A percentile compares a stretch with the other conserved stretches of the same genome.
These are phyloP conservation scores for Chrysophaeum taylorii DNA, from an alignment of 352 stramenopile species.

Conservation along the genomic window DNA sequence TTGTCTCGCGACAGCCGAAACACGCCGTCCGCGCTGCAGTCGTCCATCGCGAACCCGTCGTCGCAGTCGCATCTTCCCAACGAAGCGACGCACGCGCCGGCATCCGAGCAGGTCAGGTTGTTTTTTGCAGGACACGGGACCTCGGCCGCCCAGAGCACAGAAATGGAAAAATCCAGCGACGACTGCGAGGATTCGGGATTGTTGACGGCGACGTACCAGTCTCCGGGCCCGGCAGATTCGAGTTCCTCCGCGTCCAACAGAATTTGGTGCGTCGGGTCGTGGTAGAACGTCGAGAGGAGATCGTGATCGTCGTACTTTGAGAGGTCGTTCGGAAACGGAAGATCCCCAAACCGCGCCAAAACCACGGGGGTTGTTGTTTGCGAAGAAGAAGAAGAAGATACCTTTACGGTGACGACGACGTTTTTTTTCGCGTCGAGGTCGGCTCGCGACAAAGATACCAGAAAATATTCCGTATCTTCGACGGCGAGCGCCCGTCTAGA, in stretches of 20 bases:
- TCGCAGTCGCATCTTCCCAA: slow-evolving; percentile 9
- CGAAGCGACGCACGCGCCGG: neutral
- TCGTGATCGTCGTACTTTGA: neutral
- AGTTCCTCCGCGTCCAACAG: slow-evolving; percentile 5
- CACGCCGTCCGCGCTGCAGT: slow-evolving; percentile 10
- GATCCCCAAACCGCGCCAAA: neutral
- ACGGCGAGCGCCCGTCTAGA: neutral
- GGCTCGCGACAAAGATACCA: neutral
- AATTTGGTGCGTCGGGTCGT: slow-evolving; percentile 1
- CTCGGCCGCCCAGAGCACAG: neutral
- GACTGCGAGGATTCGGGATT: neutral
- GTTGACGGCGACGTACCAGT: neutral
- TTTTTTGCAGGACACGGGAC: neutral
- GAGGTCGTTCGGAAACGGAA: neutral
- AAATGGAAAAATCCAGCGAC: neutral
- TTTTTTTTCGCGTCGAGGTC: neutral
- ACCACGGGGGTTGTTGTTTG: neutral
- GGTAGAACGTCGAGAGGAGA: slow-evolving; percentile 1
- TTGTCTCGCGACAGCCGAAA: neutral
- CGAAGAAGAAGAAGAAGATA: neutral
- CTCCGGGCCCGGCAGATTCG: neutral
- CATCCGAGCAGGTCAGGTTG: neutral
- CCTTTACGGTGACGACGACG: neutral
- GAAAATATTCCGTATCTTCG: neutral
- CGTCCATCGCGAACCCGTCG: neutral